Base-by-base conservation (phyloP, 768 basidiomycete species). In the Sporobolomyces roseus region DNA sequence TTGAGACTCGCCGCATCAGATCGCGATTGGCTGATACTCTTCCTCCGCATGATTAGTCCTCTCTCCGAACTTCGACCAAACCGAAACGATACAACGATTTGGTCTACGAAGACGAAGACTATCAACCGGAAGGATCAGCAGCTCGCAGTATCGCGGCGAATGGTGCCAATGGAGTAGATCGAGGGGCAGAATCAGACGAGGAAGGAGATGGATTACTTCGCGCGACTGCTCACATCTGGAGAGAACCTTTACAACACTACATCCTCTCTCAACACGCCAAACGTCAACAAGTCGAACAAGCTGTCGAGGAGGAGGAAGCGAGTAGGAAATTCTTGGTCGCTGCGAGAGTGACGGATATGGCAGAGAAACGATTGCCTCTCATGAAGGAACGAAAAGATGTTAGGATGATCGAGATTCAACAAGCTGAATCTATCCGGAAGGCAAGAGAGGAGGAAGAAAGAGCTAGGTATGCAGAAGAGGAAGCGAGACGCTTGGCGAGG, bases 161-260 rank as follows among this genome's bases (percentile, higher is more conserved):
- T 50, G 32, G 38, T 1, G 25, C 4, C 27, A 53, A 4, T 5
- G 32, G 21, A 23, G 52, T 50, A 21, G 61, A 67, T 12, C 30
- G 17, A 1, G 46, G 50, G 17, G 55, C 51, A 30, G 65, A 60
- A n/a, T 72, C 71, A 29, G 71, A 73, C 61, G 71, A 73, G 7
- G 67, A 73, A 30, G 68, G 65, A 35, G 64, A 66, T 52, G 67
- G 65, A 0, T 51, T 73, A 19, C 51, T 73, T 4, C 64, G 67
- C 23, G 36, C 71, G 27, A 73, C 71, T 16, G 45, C 56, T 7
- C 67, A 73, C 65, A 61, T 73, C 65, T 73, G 71, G 71, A 67
- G 68, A 33, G 67, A 59, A 41, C 71, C 71, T 13, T 64, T 73
- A 7, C 46, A 73, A 46, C 29, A 50, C 30, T 73, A 69, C 62